These are phyloP conservation scores for Phyllosticta paracitricarpa DNA, from an alignment of 2,329 filamentous ascomycete genomes.

Conservation along the genomic window DNA sequence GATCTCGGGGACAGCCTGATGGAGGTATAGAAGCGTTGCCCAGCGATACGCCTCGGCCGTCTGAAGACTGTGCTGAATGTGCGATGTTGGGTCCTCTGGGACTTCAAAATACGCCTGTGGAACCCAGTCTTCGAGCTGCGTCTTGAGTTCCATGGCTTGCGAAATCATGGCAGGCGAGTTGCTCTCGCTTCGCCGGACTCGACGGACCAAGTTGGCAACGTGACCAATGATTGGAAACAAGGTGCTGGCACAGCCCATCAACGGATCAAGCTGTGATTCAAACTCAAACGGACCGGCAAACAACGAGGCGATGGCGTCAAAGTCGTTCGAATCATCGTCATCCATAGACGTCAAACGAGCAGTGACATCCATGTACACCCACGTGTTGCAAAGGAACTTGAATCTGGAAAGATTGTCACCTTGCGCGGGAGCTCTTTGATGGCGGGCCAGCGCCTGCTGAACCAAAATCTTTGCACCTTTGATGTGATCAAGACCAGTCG, in stretches of 20 bases:
- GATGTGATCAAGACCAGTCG: conserved; percentile 59
- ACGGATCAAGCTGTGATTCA: conserved; percentile 53
- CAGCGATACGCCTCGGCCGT: conserved; percentile 59
- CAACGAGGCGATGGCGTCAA: conserved; percentile 31
- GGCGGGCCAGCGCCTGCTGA: conserved; percentile 45
- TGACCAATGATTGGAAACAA: conserved; percentile 60
- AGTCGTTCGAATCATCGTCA: conserved; percentile 46
- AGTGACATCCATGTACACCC: conserved; percentile 66
- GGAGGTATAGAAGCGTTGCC: conserved; percentile 56
- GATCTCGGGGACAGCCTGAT: conserved; percentile 59
- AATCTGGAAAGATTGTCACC: conserved; percentile 42
- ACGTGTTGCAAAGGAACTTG: conserved; percentile 60
- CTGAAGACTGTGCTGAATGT: conserved; percentile 54
- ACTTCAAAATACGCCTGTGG: conserved; percentile 48
- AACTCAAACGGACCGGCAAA: conserved; percentile 22
- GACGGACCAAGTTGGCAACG: conserved; percentile 56
- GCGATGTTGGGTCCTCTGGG: conserved; percentile 53
- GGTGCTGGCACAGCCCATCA: conserved; percentile 59
- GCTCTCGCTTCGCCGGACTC: conserved; percentile 44
- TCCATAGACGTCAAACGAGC: conserved; percentile 55
- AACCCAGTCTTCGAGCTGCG: conserved; percentile 51
- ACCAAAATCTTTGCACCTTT: conserved; percentile 57
- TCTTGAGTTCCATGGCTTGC: conserved; percentile 52
- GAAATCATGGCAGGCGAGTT: conserved; percentile 53
- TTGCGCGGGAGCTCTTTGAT: conserved; percentile 30